Percentiles rank a stretch among this genome's conserved stretches.
Conservation (phyloP, 768 basidiomycete species). For the Ramaria sp. region DNA sequence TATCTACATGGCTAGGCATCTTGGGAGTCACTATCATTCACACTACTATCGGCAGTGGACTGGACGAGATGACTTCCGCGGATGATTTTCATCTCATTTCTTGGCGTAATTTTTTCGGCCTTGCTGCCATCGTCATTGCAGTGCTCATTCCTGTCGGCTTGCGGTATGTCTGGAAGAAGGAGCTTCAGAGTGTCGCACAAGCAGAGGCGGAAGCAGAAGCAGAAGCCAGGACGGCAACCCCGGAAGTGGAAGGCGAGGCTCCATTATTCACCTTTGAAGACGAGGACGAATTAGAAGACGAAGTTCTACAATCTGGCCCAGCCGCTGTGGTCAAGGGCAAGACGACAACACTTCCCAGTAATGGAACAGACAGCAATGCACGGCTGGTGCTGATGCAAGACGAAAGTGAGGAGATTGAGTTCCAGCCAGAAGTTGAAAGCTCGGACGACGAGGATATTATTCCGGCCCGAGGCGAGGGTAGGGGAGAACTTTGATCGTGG, state of each 20-base stretch:
- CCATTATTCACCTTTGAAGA: conserved; percentile 5
- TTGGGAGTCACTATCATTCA: conserved; percentile 90
- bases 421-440: background rate
- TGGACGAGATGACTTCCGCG: conserved; percentile 92
- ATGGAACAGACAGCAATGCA: background rate
- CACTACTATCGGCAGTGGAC: conserved; percentile 84
- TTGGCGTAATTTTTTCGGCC: conserved; percentile 78
- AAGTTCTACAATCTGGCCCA: conserved; percentile 48
- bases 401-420: conserved; percentile 1
- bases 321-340: conserved; percentile 32
- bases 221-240: conserved; percentile 19
- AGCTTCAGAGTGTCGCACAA: conserved; percentile 30
- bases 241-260: conserved; percentile 22
- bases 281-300: conserved; percentile 27
- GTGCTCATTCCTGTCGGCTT: conserved; percentile 91
- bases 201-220: conserved; percentile 23
- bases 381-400: conserved; percentile 1
- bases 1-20: conserved; percentile 81
- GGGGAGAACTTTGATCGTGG: background rate
- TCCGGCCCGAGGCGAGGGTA: background rate
- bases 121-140: conserved; percentile 78
- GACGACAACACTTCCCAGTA: conserved; percentile 4
- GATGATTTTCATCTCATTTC: conserved; percentile 92
- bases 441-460: conserved; percentile 1
- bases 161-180: conserved; percentile 67